Evolutionary conservation across 306 rosid genomes (phyloP), one percentile per base, ranked within the genome.

Genomic region (Cyclanthera cordifolia): DNA sequence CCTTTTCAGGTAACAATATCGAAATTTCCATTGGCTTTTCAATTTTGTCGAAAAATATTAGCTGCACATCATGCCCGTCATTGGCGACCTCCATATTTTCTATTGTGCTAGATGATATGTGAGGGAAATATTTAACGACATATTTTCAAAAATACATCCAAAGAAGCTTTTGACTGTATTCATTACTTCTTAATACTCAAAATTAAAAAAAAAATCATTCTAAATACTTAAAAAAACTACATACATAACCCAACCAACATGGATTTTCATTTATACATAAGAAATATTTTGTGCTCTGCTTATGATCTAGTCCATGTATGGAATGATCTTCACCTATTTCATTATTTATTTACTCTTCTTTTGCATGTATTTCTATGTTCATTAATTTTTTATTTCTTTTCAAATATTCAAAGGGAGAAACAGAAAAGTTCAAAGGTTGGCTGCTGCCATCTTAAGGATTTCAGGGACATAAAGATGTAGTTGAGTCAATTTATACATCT

Each of bases 361-460:
- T 19, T 60, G 48, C 48, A 37, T 5, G 27, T 17, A 60, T 10
- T 4, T 49, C 23, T 17, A 37, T 8, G 43, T 37, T 37, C 43
- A 8, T 37, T 37, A 37, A 37, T 37, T 37, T 37, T 73, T 24
- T n/a, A n/a, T 70, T 34, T 41, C 19, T 64, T 74, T 77, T 28
- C 61, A 46, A 65, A 39, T 39, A 78, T 65, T 27, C 77, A 79
- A 76, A 91, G 97, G 97, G 72, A 88, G 86, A 80, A 91, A 91
- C 76, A 76, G 76, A 86, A 72, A 85, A 68, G 94, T 88, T 77
- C 89, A 91, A 76, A 95, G 97, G 78, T 83, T 88, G 66, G 93
- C 97, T 54, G 79, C 79, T 30, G 86, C 97, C 51, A 86, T 91
- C 72, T 71, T 90, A 71, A 86, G n/a, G n/a, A n/a, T n/a, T n/a